Conservation (phyloP, 169 alveolate genomes). For the Eimeria sp. region DNA sequence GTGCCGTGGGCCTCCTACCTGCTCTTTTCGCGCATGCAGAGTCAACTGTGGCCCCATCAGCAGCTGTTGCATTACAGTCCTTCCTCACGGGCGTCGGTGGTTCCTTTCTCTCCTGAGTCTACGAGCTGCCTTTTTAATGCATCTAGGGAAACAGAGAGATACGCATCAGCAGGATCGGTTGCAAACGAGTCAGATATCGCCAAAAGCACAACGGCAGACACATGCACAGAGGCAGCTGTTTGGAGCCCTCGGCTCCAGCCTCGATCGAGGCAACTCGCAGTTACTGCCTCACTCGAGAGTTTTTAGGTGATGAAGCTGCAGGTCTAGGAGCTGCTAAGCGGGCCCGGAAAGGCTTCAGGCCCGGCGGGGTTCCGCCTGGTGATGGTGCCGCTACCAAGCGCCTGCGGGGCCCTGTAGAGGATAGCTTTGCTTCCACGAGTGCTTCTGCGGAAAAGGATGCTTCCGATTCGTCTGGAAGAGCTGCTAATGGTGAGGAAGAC, state of each 20-base stretch:
- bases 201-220: conserved; percentile 17
- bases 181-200: neutral
- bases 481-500: conserved; percentile 28
- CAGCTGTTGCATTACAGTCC: neutral
- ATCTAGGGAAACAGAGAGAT: neutral
- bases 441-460: neutral
- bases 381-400: conserved; percentile 28
- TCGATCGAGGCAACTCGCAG: conserved; percentile 33
- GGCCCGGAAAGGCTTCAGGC: neutral
- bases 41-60: neutral
- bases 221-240: conserved; percentile 47
- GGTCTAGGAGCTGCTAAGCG: conserved; percentile 28
- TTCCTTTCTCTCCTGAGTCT: neutral
- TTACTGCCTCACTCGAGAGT: conserved; percentile 7
- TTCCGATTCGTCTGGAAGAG: neutral
- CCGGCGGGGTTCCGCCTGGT: neutral
- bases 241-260: conserved; percentile 62
- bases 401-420: neutral
- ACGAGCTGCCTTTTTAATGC: neutral
- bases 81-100: neutral
- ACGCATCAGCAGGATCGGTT: conserved; percentile 2
- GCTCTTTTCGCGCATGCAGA: conserved; percentile 4
- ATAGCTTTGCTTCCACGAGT: neutral
- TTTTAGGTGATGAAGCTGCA: conserved; percentile 11
- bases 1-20: neutral